Percentiles rank a stretch among this genome's conserved stretches.
phyloP scores from a whole-genome alignment of 257 asterid species.

The Ajuga chamaepitys region DNA sequence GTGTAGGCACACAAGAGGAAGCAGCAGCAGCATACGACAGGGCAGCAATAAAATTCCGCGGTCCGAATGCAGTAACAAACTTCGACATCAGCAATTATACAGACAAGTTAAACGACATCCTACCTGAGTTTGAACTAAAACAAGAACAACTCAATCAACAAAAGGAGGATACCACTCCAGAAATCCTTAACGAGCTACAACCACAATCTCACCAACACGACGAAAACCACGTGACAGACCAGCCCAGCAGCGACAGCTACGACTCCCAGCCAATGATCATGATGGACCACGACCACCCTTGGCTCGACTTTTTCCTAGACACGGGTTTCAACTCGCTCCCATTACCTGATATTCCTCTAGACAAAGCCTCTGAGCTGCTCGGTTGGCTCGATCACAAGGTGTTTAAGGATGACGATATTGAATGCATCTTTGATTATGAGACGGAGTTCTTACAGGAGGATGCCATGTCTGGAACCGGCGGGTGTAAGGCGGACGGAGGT shows the following conservation, averaged over 20 bases:
- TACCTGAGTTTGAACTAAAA: not conserved
- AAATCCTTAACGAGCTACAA: slow-evolving; percentile 6
- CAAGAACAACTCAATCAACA: not conserved
- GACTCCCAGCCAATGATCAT: slow-evolving; percentile 7
- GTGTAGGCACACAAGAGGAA: slow-evolving; percentile 64
- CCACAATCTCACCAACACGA: slow-evolving; percentile 10
- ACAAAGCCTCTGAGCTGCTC: slow-evolving; percentile 26
- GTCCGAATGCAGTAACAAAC: slow-evolving; percentile 66
- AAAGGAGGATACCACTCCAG: not conserved
- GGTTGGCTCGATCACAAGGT: slow-evolving; percentile 30
- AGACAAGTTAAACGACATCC: slow-evolving; percentile 22
- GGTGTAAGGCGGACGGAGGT: not conserved
- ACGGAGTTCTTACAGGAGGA: slow-evolving; percentile 19
- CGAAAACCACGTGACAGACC: slow-evolving; percentile 8
- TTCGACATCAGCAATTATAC: slow-evolving; percentile 53
- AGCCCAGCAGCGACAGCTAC: not conserved
- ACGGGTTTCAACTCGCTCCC: slow-evolving; percentile 21
- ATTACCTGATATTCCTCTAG: slow-evolving; percentile 26
- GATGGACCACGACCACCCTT: slow-evolving; percentile 36
- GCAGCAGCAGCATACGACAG: slow-evolving; percentile 75
- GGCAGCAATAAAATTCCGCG: slow-evolving; percentile 73
- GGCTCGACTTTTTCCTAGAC: slow-evolving; percentile 44
- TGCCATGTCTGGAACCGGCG: slow-evolving; percentile 17
- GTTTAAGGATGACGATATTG: slow-evolving; percentile 43
- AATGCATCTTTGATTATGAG: slow-evolving; percentile 31